These are phyloP conservation scores for Rhodotorula sphaerocarpa DNA, from an alignment of 768 basidiomycete species.

Conservation along the genomic window DNA sequence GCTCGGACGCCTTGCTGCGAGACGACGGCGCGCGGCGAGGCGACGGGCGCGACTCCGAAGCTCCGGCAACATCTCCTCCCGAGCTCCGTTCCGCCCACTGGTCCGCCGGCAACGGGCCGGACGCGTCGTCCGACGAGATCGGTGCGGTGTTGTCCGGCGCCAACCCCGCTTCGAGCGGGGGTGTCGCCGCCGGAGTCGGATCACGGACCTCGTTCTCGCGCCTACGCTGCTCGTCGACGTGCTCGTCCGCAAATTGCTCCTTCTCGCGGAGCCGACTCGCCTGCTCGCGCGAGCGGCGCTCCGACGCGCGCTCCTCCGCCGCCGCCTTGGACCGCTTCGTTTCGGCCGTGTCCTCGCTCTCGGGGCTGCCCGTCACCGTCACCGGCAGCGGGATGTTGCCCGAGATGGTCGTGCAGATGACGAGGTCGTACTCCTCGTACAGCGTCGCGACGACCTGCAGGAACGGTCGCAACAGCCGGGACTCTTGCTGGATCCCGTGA, in stretches of 20 bases:
- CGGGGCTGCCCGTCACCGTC: neutral
- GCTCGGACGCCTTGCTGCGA: too few species aligned
- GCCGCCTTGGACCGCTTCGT: neutral
- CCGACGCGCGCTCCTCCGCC: neutral
- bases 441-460: slow-evolving; percentile 10
- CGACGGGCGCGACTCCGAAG: too few species aligned
- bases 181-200: too few species aligned
- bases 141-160: too few species aligned
- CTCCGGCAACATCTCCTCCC: too few species aligned
- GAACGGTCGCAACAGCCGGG: neutral
- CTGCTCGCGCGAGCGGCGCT: too few species aligned
- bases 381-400: slow-evolving; percentile 4
- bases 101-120: too few species aligned
- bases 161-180: too few species aligned
- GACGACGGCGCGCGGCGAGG: too few species aligned
- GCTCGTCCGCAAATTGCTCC: neutral
- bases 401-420: slow-evolving; percentile 1
- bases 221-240: neutral
- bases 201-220: too few species aligned
- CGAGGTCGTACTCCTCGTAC: neutral
- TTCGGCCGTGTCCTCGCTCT: neutral
- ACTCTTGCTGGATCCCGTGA: neutral
- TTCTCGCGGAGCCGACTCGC: neutral
- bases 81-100: too few species aligned
- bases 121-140: too few species aligned